phyloP scores from a whole-genome alignment of 2,329 filamentous ascomycete species.

The Coniosporium uncinatum region DNA sequence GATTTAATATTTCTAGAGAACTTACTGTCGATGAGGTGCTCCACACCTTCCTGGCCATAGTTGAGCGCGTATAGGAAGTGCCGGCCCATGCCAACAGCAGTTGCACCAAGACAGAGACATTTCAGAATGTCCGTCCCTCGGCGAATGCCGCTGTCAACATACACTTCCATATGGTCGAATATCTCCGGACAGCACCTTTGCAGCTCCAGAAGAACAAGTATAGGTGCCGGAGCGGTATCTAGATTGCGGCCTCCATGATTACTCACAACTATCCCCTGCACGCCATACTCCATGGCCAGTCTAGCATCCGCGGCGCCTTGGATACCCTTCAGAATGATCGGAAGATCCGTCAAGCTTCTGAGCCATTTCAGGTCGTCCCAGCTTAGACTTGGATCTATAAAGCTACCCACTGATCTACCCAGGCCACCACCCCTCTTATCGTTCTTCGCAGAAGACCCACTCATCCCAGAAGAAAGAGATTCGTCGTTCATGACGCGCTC shows the following conservation, averaged over 20 bases:
- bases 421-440: constrained; percentile 23
- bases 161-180: constrained; percentile 25
- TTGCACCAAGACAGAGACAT: constrained; percentile 29
- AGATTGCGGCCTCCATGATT: constrained; percentile 42
- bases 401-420: not conserved
- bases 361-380: constrained; percentile 40
- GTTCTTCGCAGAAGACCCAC: constrained; percentile 38
- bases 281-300: constrained; percentile 31
- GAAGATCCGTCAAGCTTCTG: constrained; percentile 16
- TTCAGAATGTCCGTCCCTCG: constrained; percentile 30
- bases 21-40: constrained; percentile 27
- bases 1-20: constrained; percentile 1
- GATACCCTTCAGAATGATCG: constrained; percentile 38
- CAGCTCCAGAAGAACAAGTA: constrained; percentile 29
- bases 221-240: constrained; percentile 10
- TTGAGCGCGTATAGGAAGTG: constrained; percentile 27
- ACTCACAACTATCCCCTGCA: constrained; percentile 39
- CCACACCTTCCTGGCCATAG: constrained; percentile 26
- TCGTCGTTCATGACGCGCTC: constrained; percentile 22
- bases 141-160: constrained; percentile 27
- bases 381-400: constrained; percentile 27
- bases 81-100: constrained; percentile 27
- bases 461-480: constrained; percentile 32
- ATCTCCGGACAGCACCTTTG: constrained; percentile 26
- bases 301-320: constrained; percentile 32